phyloP scores from a whole-genome alignment of 805 yeast genomes.

The Lachancea sp. region DNA sequence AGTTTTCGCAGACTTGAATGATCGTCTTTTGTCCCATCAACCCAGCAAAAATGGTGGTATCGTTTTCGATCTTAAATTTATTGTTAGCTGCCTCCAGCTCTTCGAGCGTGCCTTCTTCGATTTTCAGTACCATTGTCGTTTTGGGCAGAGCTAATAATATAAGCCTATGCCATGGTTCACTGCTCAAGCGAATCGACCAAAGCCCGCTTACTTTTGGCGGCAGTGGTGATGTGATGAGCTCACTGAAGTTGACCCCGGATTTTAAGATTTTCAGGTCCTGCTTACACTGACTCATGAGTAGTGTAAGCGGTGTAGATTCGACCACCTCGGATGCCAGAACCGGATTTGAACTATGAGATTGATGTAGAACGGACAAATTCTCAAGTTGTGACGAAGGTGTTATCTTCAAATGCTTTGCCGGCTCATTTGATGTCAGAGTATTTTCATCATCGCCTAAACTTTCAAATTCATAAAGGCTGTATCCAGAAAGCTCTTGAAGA shows the following conservation, averaged over 20 bases:
- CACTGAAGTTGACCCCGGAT: constrained; percentile 54
- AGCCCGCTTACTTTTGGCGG: constrained; percentile 59
- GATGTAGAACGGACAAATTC: constrained; percentile 55
- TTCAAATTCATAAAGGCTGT: constrained; percentile 70
- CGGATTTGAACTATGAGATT: constrained; percentile 44
- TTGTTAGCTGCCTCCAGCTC: constrained; percentile 73
- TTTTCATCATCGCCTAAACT: constrained; percentile 58
- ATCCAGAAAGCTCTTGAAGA: constrained; percentile 56
- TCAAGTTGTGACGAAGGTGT: constrained; percentile 36
- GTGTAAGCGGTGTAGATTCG: constrained; percentile 21
- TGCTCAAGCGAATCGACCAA: constrained; percentile 51
- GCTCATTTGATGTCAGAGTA: constrained; percentile 27
- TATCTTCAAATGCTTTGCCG: constrained; percentile 27
- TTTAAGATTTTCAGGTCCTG: constrained; percentile 39
- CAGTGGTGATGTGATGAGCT: constrained; percentile 66
- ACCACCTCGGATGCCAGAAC: constrained; percentile 37
- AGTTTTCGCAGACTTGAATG: constrained; percentile 67
- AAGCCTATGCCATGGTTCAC: constrained; percentile 21
- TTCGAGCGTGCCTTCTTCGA: constrained; percentile 49
- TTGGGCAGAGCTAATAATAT: constrained; percentile 21
- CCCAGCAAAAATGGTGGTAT: constrained; percentile 60
- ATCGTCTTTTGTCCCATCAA: constrained; percentile 59
- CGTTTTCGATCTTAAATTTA: constrained; percentile 49
- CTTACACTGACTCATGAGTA: constrained; percentile 24
- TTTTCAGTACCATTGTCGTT: constrained; percentile 20